Evolutionary conservation across 73 alveolate species (phyloP), one percentile per base, ranked within the genome.

Genomic region (Durusdinium trenchii): DNA sequence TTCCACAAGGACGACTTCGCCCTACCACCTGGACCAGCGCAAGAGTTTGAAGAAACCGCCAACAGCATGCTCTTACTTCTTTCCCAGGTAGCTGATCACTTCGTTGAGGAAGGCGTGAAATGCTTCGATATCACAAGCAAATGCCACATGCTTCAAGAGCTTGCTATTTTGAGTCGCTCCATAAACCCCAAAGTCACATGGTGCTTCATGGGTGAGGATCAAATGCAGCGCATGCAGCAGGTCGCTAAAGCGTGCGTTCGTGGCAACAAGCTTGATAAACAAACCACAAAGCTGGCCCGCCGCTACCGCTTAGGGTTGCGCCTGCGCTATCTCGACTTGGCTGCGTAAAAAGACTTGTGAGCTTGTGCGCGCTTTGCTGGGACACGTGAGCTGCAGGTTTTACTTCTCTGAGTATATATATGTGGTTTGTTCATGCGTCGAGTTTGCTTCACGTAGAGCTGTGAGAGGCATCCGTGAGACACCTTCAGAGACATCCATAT

Each of bases 171-270:
- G 42, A 26, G 89, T 43, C 60, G 89, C 2, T 45, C 45, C 14
- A 16, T 78, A 9, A 78, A 78, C 89, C 89, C 89, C 0, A 38
- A 47, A 14, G 62, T 78, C 40, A 43, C 61, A 0, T 78, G 89
- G 89, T 78, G 89, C 89, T 78, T 40, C 45, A 42, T 30, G 61
- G 89, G 89, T 47, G 89, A 78, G 43, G 89, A 78, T 9, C 28
- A 18, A n/a, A 30, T 30, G 79, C 79, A 64, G 42, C 36, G 79
- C 2, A 43, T 43, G 60, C 50, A 40, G 89, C 89, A 78, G 42
- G 42, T 45, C 62, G 89, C 89, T 1, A 45, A 78, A 45, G 40
- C 42, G 20, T 40, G 61, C 16, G 60, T 23, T 6, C 60, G 89
- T 4, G 89, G 89, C n/a, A 30, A 3, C 89, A 38, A 78, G 30